phyloP scores from a whole-genome alignment of 805 yeast species.

The Ogataea nitratoaversa region DNA sequence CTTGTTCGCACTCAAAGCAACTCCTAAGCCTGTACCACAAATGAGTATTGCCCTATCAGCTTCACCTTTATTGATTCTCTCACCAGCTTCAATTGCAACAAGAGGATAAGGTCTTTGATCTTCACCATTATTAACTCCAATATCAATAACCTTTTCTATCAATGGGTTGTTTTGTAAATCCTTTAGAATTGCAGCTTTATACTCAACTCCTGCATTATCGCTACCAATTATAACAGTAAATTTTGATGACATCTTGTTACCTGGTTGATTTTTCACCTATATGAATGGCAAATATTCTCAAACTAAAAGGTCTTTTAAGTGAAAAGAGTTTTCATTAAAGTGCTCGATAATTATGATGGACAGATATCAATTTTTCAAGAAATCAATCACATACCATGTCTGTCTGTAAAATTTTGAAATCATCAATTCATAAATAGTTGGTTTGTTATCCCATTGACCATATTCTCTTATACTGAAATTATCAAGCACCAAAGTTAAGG shows the following conservation, averaged over 20 bases:
- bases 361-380: no score
- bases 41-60: slow-evolving; percentile 43
- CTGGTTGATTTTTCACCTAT: no score
- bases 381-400: no score
- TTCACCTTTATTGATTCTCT: slow-evolving; percentile 35
- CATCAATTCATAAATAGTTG: no score
- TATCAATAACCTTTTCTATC: slow-evolving; percentile 34
- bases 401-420: no score
- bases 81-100: slow-evolving; percentile 42
- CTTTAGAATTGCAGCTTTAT: slow-evolving; percentile 35
- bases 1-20: slow-evolving; percentile 45
- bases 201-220: slow-evolving; percentile 43
- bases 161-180: slow-evolving; percentile 29
- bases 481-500: no score
- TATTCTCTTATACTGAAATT: no score
- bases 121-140: slow-evolving; percentile 34
- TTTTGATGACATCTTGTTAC: not conserved
- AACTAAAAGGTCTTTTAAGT: no score
- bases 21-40: slow-evolving; percentile 48
- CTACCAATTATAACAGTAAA: slow-evolving; percentile 36
- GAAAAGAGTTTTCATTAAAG: no score
- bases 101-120: slow-evolving; percentile 39
- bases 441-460: no score
- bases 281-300: no score
- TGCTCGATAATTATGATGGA: no score